These are phyloP conservation scores for Fusarium pseudograminearum DNA, from an alignment of 2,329 filamentous ascomycete genomes.

Conservation along the genomic window DNA sequence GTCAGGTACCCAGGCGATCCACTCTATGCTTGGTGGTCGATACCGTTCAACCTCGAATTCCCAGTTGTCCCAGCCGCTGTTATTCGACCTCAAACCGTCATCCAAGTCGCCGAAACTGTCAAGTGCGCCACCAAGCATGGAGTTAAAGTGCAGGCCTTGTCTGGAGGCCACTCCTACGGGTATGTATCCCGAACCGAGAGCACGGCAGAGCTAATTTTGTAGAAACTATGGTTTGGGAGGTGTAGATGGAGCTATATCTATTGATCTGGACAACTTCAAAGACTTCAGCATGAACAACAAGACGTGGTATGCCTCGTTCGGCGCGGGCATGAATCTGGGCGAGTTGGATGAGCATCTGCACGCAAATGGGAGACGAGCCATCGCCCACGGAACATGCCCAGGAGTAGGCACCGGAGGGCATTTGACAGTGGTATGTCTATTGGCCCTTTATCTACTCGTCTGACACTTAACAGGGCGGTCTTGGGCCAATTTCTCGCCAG, in stretches of 20 bases:
- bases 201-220: background rate
- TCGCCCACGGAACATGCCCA: constrained; percentile 71
- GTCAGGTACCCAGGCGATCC: constrained; percentile 59
- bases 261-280: constrained; percentile 67
- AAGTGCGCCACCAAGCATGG: constrained; percentile 65
- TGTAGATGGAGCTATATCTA: constrained; percentile 62
- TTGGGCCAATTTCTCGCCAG: constrained; percentile 69
- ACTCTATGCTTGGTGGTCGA: constrained; percentile 63
- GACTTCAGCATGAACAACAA: constrained; percentile 64
- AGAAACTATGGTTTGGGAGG: constrained; percentile 63
- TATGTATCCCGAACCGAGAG: constrained; percentile 44
- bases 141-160: constrained; percentile 70
- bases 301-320: constrained; percentile 67
- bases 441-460: accelerated
- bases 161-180: constrained; percentile 75
- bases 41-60: constrained; percentile 65
- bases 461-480: constrained; percentile 60
- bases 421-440: constrained; percentile 63
- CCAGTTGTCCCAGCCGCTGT: constrained; percentile 66
- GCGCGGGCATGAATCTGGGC: constrained; percentile 64
- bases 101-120: constrained; percentile 68
- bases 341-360: constrained; percentile 65
- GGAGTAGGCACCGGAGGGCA: constrained; percentile 70
- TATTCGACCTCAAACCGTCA: constrained; percentile 63
- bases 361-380: constrained; percentile 65